Base-by-base conservation (phyloP, 805 yeast genomes). In the Wickerhamiella vanderwaltii region DNA sequence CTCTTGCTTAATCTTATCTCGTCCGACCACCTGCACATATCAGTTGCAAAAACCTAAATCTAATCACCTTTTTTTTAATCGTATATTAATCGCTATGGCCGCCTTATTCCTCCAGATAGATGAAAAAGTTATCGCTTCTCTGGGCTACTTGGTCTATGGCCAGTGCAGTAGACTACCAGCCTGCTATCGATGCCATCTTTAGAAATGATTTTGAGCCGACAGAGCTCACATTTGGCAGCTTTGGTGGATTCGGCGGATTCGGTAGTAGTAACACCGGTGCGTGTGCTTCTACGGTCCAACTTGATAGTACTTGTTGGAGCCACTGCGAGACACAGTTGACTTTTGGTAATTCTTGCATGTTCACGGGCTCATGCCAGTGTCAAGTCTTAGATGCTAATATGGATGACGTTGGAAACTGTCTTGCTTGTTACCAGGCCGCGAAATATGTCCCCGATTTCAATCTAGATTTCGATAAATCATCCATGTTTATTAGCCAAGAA, bases 301-400 rank as follows among this genome's bases (percentile, higher is more conserved):
- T 38, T 17, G 41, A 38, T 17, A 11, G 11, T 4, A 30, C 32
- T 7, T 38, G 41, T 30, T 38, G 41, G 41, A 30, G 17, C 23
- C 35, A 30, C 35, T 38, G 41, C 22, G 41, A 38, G 25, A 38
- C 41, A 13, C 41, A 38, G 35, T 35, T 38, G 22, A 38, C 41
- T 22, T 29, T 29, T 38, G 35, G 35, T 18, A 26, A 20, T 5
- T 19, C 20, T 17, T 29, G 41, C 16, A 11, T 7, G 9, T 12
- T 30, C 17, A 15, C 24, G 13, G 34, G 41, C 15, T 22, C 35
- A 2, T 29, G 35, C 24, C 39, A 35, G 30, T 38, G 41, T 26
- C 32, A 29, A 11, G 35, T n/a, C 3, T 18, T 38, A 17, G 20
- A 7, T 6, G 12, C n/a, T n/a, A 29, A 38, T 20, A 38, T 38